phyloP scores from a whole-genome alignment of 2,329 filamentous ascomycete species.

The Diatrype stigma region DNA sequence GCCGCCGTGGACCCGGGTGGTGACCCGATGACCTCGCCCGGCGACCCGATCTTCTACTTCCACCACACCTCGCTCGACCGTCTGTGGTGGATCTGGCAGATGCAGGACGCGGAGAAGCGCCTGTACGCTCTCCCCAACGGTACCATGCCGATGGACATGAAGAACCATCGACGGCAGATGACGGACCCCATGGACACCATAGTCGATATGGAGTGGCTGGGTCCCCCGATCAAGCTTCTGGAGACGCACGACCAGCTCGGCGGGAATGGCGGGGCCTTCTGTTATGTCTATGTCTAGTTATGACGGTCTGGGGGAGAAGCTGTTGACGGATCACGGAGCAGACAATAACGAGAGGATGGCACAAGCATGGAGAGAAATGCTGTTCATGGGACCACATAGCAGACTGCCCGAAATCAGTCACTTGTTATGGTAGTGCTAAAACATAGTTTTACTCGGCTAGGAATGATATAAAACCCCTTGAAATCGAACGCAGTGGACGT shows the following conservation, averaged over 20 bases:
- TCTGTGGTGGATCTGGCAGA: slow-evolving; percentile 19
- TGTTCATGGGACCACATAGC: too few relatives aligned
- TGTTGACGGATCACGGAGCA: too few relatives aligned
- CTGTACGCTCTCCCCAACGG: slow-evolving; percentile 25
- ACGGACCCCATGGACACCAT: slow-evolving; percentile 15
- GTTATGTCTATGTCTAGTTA: slow-evolving; percentile 23
- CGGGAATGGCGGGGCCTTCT: slow-evolving; percentile 22
- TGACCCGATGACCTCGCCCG: slow-evolving; percentile 31
- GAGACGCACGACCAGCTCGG: slow-evolving; percentile 27
- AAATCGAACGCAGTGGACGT: too few relatives aligned
- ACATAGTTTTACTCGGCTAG: too few relatives aligned
- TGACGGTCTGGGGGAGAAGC: too few relatives aligned
- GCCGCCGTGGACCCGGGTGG: slow-evolving; percentile 34
- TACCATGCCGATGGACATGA: slow-evolving; percentile 22
- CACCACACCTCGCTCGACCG: slow-evolving; percentile 15
- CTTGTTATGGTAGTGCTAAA: too few relatives aligned
- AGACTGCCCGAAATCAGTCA: too few relatives aligned
- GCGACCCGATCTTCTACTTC: slow-evolving; percentile 29
- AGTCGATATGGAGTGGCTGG: slow-evolving; percentile 26
- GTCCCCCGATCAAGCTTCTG: slow-evolving; percentile 20
- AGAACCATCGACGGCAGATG: slow-evolving; percentile 4
- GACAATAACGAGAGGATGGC: too few relatives aligned
- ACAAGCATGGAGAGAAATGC: too few relatives aligned
- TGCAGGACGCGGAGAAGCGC: slow-evolving; percentile 25
- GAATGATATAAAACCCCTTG: too few relatives aligned